phyloP scores from a whole-genome alignment of 768 basidiomycete species.

The Russula sp. region DNA sequence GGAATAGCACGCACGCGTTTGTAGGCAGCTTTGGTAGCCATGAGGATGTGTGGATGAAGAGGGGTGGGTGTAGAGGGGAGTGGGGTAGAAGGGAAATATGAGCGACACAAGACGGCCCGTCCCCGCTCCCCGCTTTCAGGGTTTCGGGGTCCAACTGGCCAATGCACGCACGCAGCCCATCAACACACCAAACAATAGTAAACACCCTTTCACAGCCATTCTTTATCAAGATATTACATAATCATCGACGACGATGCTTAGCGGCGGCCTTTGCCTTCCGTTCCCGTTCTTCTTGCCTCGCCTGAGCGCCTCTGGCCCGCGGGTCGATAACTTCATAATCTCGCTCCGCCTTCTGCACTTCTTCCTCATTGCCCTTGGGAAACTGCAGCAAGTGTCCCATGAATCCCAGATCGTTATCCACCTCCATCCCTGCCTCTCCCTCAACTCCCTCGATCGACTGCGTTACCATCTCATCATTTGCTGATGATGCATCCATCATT shows the following conservation, averaged over 20 bases:
- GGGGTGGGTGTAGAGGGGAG: background rate
- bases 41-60: conserved; percentile 34
- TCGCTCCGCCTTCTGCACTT: conserved; percentile 70
- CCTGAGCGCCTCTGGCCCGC: conserved; percentile 63
- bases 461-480: conserved; percentile 30
- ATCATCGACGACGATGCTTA: conserved; percentile 34
- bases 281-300: conserved; percentile 75
- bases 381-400: conserved; percentile 69
- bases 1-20: conserved; percentile 59
- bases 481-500: conserved; percentile 28
- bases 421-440: conserved; percentile 61
- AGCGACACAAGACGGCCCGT: conserved; percentile 5
- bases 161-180: background rate
- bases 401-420: conserved; percentile 76
- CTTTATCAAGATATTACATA: conserved; percentile 3
- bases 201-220: background rate
- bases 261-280: conserved; percentile 43
- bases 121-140: background rate
- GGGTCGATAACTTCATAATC: conserved; percentile 93
- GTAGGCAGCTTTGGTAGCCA: conserved; percentile 85
- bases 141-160: background rate
- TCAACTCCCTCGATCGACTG: conserved; percentile 41
- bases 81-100: conserved; percentile 3
- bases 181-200: background rate
- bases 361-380: conserved; percentile 76